Evolutionary conservation across 495 filamentous ascomycete genomes (phyloP).

Genomic region (Aspergillus kassunensis): DNA sequence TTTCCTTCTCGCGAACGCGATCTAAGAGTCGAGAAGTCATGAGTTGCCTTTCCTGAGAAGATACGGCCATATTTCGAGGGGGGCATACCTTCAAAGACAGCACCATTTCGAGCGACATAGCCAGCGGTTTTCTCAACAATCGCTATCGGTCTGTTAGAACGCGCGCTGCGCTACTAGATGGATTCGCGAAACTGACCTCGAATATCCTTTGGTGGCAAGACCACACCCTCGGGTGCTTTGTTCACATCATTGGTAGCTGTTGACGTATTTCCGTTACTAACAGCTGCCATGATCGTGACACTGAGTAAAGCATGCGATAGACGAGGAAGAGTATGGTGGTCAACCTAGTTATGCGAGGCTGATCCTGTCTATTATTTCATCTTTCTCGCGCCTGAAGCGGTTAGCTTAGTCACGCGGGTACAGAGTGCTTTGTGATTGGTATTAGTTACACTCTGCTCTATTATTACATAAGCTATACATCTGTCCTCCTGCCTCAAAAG

Average conservation of each 20-base stretch:
- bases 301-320: constrained; percentile 1
- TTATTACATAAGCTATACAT: background rate
- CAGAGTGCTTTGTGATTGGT: too few relatives aligned
- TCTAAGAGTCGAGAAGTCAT: constrained; percentile 41
- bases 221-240: constrained; percentile 77
- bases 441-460: too few relatives aligned
- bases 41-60: background rate
- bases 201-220: constrained; percentile 81
- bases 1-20: constrained; percentile 81
- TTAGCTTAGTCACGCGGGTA: background rate
- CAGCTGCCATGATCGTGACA: constrained; percentile 48
- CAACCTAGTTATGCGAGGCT: background rate
- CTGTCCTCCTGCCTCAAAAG: background rate
- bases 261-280: constrained; percentile 55
- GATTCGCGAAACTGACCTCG: constrained; percentile 45
- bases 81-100: constrained; percentile 69
- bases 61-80: background rate
- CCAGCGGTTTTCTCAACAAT: constrained; percentile 96
- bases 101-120: constrained; percentile 78
- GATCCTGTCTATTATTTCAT: background rate
- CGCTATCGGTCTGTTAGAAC: constrained; percentile 30
- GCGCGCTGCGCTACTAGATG: background rate
- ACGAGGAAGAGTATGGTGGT: background rate
- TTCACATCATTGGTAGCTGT: constrained; percentile 49
- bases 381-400: background rate